Conservation (phyloP, 345 rosid genomes). For the Eutrema heterophyllum region DNA sequence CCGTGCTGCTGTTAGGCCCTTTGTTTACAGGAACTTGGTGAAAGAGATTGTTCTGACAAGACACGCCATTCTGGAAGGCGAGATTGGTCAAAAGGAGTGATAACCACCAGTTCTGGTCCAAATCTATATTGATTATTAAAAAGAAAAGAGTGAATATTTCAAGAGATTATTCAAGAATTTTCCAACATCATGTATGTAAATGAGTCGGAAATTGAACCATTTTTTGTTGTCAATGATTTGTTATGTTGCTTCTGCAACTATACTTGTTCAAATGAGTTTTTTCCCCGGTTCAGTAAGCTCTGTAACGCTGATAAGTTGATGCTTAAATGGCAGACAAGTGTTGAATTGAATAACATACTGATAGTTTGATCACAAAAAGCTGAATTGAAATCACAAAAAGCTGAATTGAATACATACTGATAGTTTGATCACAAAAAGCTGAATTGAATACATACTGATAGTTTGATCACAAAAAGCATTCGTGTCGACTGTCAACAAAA, state of each 20-base stretch:
- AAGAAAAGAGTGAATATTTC: background rate
- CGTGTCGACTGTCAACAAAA: background rate
- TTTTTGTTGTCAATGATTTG: background rate
- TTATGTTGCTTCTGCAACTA: background rate
- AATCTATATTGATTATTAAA: background rate
- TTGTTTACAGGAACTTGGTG: constrained; percentile 85
- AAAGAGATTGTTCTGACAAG: constrained; percentile 94
- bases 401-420: background rate
- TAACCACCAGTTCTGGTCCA: background rate
- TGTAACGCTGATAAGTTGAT: background rate
- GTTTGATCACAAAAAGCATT: background rate
- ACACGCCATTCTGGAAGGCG: constrained; percentile 90
- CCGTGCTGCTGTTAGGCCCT: constrained; percentile 80
- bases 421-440: background rate
- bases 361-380: background rate
- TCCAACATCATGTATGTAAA: background rate
- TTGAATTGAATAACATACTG: background rate
- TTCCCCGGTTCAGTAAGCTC: background rate
- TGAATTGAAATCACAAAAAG: background rate
- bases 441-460: background rate
- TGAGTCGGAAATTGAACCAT: background rate
- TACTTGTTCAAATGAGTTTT: background rate
- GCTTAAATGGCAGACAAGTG: background rate
- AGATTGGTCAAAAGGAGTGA: constrained; percentile 55
- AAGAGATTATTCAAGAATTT: background rate